phyloP scores from a whole-genome alignment of 805 yeast species.

The Candida gorgasii region DNA sequence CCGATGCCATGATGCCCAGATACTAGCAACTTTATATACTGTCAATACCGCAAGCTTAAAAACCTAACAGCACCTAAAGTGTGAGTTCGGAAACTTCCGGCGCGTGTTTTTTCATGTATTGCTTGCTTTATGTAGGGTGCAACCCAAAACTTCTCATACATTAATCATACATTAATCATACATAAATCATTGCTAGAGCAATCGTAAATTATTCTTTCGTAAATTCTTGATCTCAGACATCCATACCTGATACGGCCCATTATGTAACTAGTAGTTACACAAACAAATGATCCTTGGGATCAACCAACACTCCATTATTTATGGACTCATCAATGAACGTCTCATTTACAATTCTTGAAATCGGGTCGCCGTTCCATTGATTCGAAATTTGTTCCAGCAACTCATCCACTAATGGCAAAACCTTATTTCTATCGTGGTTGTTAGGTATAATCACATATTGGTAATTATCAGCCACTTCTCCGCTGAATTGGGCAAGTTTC shows the following conservation, averaged over 20 bases:
- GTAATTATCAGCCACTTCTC: neutral
- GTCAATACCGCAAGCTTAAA: neutral
- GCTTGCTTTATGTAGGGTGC: neutral
- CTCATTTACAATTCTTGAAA: slow-evolving; percentile 38
- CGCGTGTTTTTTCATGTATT: neutral
- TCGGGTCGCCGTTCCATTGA: slow-evolving; percentile 13
- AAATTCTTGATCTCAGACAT: neutral
- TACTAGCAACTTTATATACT: neutral
- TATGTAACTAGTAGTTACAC: slow-evolving; percentile 1
- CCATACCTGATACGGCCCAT: neutral
- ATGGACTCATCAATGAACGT: slow-evolving; percentile 34
- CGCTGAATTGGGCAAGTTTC: slow-evolving; percentile 7
- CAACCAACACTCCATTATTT: slow-evolving; percentile 23
- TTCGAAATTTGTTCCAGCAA: slow-evolving; percentile 15
- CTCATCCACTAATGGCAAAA: slow-evolving; percentile 20
- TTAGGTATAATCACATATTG: neutral
- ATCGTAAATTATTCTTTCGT: neutral
- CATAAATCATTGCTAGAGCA: slow-evolving; percentile 1
- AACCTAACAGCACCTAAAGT: neutral
- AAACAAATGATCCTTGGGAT: slow-evolving; percentile 30
- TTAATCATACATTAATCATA: neutral
- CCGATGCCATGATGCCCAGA: no score
- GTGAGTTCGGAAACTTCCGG: neutral
- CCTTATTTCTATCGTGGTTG: neutral
- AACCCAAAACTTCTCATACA: no score